Evolutionary conservation across 176 grass and related monocot genomes (phyloP).

Genomic region (Poa pratensis): DNA sequence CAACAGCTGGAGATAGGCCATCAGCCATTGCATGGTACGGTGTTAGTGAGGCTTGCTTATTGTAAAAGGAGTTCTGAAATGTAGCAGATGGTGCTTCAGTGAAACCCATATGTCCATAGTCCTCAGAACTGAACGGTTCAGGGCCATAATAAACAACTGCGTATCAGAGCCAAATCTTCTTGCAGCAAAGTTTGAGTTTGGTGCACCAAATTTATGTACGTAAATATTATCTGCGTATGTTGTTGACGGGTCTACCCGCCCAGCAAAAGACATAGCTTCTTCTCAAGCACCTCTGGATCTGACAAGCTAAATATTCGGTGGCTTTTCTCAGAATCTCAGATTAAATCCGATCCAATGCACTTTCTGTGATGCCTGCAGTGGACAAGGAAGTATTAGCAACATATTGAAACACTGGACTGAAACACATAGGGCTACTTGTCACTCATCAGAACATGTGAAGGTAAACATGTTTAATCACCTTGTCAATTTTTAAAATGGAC

Average conservation of each 20-base stretch:
- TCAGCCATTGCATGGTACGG: constrained; percentile 58
- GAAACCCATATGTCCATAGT: constrained; percentile 61
- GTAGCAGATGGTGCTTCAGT: constrained; percentile 46
- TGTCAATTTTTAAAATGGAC: background rate
- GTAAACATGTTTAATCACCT: constrained; percentile 11
- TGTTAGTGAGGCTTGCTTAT: constrained; percentile 58
- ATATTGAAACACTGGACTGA: background rate
- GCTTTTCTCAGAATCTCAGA: constrained; percentile 9
- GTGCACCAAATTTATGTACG: constrained; percentile 47
- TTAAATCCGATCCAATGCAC: background rate
- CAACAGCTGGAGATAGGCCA: constrained; percentile 36
- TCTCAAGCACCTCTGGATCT: constrained; percentile 5
- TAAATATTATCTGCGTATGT: constrained; percentile 55
- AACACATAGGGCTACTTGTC: constrained; percentile 29
- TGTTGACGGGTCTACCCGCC: constrained; percentile 34
- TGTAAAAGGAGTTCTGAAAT: constrained; percentile 59
- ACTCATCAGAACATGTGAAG: constrained; percentile 1
- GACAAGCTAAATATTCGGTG: constrained; percentile 6
- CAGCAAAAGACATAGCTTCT: constrained; percentile 56
- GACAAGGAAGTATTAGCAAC: constrained; percentile 24
- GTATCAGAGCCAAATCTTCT: constrained; percentile 54
- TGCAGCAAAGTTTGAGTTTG: constrained; percentile 58
- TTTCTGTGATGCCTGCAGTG: constrained; percentile 36
- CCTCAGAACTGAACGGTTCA: constrained; percentile 56
- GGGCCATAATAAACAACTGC: constrained; percentile 63